phyloP scores from a whole-genome alignment of 345 rosid species.

The Boechera retrofracta region DNA sequence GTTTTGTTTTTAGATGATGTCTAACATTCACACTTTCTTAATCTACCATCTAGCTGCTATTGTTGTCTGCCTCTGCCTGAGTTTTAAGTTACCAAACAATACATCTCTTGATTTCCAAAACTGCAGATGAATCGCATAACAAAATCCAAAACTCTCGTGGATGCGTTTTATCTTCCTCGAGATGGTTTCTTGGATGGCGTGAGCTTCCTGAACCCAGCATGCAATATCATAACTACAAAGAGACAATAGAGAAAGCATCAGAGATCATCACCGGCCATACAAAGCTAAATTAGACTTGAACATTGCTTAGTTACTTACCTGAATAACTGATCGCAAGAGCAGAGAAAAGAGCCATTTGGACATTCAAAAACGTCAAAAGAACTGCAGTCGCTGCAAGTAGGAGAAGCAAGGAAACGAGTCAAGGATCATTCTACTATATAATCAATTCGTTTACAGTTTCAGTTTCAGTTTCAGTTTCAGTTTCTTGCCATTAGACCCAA shows the following conservation, averaged over 20 bases:
- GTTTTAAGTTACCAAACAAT: not conserved
- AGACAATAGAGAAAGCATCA: not conserved
- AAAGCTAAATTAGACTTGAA: not conserved
- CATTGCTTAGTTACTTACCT: conserved; percentile 50
- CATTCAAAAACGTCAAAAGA: conserved; percentile 70
- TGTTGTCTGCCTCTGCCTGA: not conserved
- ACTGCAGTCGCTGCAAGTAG: conserved; percentile 69
- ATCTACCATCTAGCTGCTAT: conserved; percentile 18
- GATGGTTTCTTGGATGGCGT: conserved; percentile 62
- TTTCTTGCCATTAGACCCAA: not conserved
- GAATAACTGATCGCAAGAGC: conserved; percentile 71
- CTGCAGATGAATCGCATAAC: conserved; percentile 24
- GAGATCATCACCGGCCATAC: not conserved
- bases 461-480: conserved; percentile 2
- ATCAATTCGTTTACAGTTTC: not conserved
- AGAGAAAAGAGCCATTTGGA: conserved; percentile 85
- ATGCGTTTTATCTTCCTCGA: conserved; percentile 43
- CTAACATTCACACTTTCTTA: conserved; percentile 25
- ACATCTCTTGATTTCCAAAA: conserved; percentile 17
- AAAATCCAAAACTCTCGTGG: conserved; percentile 9
- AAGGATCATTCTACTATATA: not conserved
- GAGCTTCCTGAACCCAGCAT: conserved; percentile 82
- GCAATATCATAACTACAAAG: conserved; percentile 68
- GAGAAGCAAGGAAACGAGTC: conserved; percentile 22
- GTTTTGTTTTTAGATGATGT: conserved; percentile 5